Evolutionary conservation across 371 early-diverging fungal species (phyloP), one percentile per base, ranked within the genome.

Genomic region (Phascolomyces articulosus): DNA sequence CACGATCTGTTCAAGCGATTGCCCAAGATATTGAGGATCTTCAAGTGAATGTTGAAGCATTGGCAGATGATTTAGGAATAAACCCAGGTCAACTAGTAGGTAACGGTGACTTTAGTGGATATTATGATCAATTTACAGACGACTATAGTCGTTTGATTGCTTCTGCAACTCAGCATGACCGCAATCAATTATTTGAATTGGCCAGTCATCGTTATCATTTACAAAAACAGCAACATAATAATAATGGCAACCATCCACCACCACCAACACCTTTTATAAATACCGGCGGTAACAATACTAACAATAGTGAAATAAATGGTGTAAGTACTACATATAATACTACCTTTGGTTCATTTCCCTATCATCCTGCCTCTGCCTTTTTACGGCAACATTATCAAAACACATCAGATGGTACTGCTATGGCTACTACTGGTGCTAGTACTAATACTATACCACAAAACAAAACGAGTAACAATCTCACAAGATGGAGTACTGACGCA

Each of bases 41-140:
- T 20, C 73, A 78, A 60, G 34, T 44, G 13, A 69, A 69, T 44
- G 70, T 78, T 7, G 75, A 78, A 58, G 49, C 67, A 6, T 41
- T 78, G 40, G 78, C 75, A 10, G 49, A 55, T 49, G 57, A 68
- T 26, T 58, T 75, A 24, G 76, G 76, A n/a, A 64, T 76, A n/a
- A 63, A 70, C 20, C 55, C 73, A 3, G 49, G 51, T 24, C 71
- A 68, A 28, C 31, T 64, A 8, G 34, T 21, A 9, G 47, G 57
- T 10, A 56, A 55, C 21, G 47, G 57, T 10, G 64, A 55, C 21
- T 26, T 64, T 23, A 48, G 49, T n/a, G 38, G 34, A 20, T 53
- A 40, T 16, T 26, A 58, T 48, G 49, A 40, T 26, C 53, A 62
- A 21, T 63, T 68, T 51, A 18, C 60, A 9, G 57, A 55, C 24